Evolutionary conservation across 257 asterid genomes (phyloP).

Genomic region (Linderniella brevidens): DNA sequence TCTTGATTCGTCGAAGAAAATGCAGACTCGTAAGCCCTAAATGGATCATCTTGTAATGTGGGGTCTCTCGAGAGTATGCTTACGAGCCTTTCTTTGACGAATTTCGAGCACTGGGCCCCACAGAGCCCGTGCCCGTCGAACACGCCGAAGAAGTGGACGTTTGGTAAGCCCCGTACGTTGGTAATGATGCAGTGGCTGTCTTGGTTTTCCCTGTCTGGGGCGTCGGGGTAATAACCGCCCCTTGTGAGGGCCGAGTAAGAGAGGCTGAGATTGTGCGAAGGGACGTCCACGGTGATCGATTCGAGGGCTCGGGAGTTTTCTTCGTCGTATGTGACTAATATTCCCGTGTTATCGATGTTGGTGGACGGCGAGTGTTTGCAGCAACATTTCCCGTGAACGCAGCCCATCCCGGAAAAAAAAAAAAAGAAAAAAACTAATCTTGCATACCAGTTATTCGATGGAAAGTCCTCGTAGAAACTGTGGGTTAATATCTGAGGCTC

Average conservation of each 20-base stretch:
- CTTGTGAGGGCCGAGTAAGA: slow-evolving; percentile 70
- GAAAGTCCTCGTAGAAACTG: too few relatives aligned
- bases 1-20: slow-evolving; percentile 66
- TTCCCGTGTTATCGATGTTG: slow-evolving; percentile 20
- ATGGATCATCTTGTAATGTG: slow-evolving; percentile 48
- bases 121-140: slow-evolving; percentile 94
- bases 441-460: too few relatives aligned
- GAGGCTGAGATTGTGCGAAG: slow-evolving; percentile 51
- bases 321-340: slow-evolving; percentile 15
- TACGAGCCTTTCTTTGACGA: slow-evolving; percentile 54
- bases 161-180: slow-evolving; percentile 55
- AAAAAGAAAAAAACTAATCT: too few relatives aligned
- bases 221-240: slow-evolving; percentile 95
- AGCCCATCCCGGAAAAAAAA: too few relatives aligned
- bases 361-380: slow-evolving; percentile 21
- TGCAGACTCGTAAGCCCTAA: slow-evolving; percentile 64
- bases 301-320: slow-evolving; percentile 55
- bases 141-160: slow-evolving; percentile 86
- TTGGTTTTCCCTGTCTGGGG: slow-evolving; percentile 88
- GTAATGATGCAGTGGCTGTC: slow-evolving; percentile 88
- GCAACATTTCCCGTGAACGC: slow-evolving; percentile 24
- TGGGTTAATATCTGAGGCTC: too few relatives aligned
- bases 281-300: slow-evolving; percentile 57
- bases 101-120: slow-evolving; percentile 89
- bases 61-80: slow-evolving; percentile 71